Evolutionary conservation across 164 flowering plant genomes (phyloP).

Genomic region (Saururus chinensis): DNA sequence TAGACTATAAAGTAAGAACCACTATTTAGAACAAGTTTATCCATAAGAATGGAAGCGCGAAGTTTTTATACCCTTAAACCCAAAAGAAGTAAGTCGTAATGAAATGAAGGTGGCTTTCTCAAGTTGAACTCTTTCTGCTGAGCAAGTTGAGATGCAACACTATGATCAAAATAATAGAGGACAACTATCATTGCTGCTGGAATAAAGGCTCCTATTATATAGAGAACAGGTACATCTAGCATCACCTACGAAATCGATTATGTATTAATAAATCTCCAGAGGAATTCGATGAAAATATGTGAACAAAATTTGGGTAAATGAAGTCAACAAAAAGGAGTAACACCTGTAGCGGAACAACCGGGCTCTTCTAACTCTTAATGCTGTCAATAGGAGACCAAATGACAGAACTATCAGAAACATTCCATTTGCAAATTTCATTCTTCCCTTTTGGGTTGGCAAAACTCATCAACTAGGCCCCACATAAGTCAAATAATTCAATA

Average conservation of each 20-base stretch:
- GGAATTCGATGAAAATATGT: no score
- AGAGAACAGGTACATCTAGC: constrained; percentile 79
- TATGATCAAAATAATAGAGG: constrained; percentile 96
- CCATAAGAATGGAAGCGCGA: no score
- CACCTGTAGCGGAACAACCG: constrained; percentile 95
- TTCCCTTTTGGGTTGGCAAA: constrained; percentile 62
- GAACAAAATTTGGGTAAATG: no score
- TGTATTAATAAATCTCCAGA: no score
- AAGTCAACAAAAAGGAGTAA: constrained; percentile 5
- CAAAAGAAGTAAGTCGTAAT: constrained; percentile 86
- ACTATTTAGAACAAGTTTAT: no score
- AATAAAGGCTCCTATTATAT: constrained; percentile 88
- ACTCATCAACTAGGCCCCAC: constrained; percentile 87
- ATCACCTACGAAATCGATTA: constrained; percentile 51
- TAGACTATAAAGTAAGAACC: no score
- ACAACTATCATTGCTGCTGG: constrained; percentile 99
- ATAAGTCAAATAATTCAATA: not conserved
- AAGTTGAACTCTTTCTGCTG: constrained; percentile 97
- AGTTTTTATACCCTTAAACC: constrained; percentile 63
- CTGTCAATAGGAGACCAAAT: constrained; percentile 84
- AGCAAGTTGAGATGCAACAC: constrained; percentile 98
- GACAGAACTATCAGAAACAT: constrained; percentile 95
- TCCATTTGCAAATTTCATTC: constrained; percentile 91
- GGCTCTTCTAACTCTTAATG: constrained; percentile 79
- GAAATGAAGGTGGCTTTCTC: constrained; percentile 91